A percentile compares a stretch with the other conserved stretches of the same genome.
Evolutionary conservation across 2,329 filamentous ascomycete species (phyloP).

Genomic region (Xylariaceae sp.): DNA sequence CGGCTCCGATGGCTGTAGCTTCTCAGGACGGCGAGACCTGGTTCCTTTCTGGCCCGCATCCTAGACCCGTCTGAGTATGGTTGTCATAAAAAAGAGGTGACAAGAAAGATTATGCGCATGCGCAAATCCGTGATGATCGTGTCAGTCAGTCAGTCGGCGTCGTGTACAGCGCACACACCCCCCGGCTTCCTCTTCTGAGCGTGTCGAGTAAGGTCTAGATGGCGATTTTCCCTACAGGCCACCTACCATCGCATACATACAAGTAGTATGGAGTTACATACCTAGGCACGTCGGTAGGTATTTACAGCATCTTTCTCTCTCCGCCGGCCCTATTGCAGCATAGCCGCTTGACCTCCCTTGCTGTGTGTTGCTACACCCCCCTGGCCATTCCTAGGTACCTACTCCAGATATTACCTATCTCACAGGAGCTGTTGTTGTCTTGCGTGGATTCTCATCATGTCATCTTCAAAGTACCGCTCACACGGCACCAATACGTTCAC

Average conservation of each 20-base stretch:
- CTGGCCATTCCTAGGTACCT: slow-evolving; percentile 11
- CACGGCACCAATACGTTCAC: neutral
- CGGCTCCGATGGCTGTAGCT: slow-evolving; percentile 11
- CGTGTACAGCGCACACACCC: neutral
- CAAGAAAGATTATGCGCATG: no score
- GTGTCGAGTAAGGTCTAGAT: slow-evolving; percentile 3
- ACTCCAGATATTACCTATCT: slow-evolving; percentile 7
- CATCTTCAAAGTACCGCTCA: neutral
- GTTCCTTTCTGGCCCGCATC: slow-evolving; percentile 1
- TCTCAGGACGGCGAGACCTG: slow-evolving; percentile 8
- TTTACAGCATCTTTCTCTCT: neutral
- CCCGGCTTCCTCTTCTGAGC: neutral
- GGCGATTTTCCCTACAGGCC: neutral
- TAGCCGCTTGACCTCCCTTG: neutral
- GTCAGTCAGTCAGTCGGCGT: neutral
- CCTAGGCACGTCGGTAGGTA: neutral
- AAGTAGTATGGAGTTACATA: no score
- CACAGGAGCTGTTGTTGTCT: slow-evolving; percentile 7
- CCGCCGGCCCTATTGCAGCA: slow-evolving; percentile 2
- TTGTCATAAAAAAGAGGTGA: neutral
- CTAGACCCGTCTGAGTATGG: slow-evolving; percentile 1
- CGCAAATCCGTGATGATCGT: no score
- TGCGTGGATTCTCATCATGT: slow-evolving; percentile 5
- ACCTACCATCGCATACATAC: no score
- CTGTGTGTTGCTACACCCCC: slow-evolving; percentile 8